Conservation (phyloP, 257 asterid genomes). For the Fraxinus excelsior region DNA sequence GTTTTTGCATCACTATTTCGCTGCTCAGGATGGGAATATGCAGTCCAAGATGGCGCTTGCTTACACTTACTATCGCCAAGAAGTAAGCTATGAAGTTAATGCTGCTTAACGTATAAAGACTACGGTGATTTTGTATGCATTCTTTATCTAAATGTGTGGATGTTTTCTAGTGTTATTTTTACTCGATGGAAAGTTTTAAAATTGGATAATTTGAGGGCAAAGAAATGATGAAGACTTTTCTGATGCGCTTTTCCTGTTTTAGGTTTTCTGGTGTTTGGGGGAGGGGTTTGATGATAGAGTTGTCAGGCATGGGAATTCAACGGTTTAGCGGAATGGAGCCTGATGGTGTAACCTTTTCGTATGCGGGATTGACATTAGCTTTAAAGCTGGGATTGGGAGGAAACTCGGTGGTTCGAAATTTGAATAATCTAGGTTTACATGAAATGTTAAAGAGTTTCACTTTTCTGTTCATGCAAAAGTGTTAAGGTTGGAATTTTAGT, state of each 20-base stretch:
- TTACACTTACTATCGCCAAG: constrained; percentile 82
- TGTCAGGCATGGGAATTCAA: background rate
- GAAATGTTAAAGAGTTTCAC: background rate
- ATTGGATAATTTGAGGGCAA: background rate
- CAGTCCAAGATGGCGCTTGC: constrained; percentile 97
- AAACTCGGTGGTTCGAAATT: background rate
- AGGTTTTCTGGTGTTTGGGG: background rate
- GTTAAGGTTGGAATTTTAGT: background rate
- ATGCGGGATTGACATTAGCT: background rate
- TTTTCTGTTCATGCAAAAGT: background rate
- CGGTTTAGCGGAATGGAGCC: background rate
- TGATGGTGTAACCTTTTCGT: background rate
- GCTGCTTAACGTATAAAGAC: background rate
- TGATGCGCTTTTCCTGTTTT: background rate
- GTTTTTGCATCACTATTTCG: constrained; percentile 72
- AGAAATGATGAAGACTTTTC: background rate
- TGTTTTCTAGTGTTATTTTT: background rate
- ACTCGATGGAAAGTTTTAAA: background rate
- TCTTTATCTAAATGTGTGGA: background rate
- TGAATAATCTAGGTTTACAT: background rate
- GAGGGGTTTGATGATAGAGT: background rate
- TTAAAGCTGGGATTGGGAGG: background rate
- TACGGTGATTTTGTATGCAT: background rate
- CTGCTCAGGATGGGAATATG: constrained; percentile 86
- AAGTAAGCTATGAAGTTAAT: constrained; percentile 44